Percentiles rank a stretch among this genome's conserved stretches.
phyloP scores from a whole-genome alignment of 106 monocot species.

The Dendrobium huoshanense region DNA sequence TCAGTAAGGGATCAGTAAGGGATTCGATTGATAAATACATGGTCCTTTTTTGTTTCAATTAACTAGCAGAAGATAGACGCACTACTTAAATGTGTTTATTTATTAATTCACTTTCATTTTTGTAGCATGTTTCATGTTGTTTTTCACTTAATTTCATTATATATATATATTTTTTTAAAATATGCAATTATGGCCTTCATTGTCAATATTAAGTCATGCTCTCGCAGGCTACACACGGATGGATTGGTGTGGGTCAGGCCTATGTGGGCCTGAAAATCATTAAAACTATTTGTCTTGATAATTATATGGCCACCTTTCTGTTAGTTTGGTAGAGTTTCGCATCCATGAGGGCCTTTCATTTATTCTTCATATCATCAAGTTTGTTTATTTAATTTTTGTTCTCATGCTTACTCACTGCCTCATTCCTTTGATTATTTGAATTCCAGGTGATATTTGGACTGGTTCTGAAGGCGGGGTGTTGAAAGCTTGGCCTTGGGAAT shows the following conservation, averaged over 20 bases:
- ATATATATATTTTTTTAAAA: neutral
- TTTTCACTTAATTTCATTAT: neutral
- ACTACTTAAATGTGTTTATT: no score
- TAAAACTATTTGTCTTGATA: neutral
- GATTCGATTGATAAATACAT: no score
- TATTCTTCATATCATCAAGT: neutral
- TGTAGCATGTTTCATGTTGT: neutral
- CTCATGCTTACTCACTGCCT: neutral
- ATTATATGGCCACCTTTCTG: neutral
- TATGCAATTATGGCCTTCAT: neutral
- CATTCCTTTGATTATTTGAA: constrained; percentile 7
- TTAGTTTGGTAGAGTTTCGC: neutral
- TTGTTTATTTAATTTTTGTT: constrained; percentile 8
- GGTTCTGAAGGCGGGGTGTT: constrained; percentile 78
- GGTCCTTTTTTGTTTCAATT: neutral
- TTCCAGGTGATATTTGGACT: constrained; percentile 92
- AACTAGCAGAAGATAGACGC: neutral
- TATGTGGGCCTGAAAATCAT: neutral
- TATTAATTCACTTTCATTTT: no score
- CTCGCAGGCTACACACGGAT: neutral
- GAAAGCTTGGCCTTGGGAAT: constrained; percentile 91
- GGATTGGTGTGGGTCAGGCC: neutral
- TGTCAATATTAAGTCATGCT: neutral
- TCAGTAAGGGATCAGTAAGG: no score
- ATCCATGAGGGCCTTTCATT: constrained; percentile 1